Base-by-base conservation (phyloP, 2,329 filamentous ascomycete genomes). In the Talaromyces sp. region DNA sequence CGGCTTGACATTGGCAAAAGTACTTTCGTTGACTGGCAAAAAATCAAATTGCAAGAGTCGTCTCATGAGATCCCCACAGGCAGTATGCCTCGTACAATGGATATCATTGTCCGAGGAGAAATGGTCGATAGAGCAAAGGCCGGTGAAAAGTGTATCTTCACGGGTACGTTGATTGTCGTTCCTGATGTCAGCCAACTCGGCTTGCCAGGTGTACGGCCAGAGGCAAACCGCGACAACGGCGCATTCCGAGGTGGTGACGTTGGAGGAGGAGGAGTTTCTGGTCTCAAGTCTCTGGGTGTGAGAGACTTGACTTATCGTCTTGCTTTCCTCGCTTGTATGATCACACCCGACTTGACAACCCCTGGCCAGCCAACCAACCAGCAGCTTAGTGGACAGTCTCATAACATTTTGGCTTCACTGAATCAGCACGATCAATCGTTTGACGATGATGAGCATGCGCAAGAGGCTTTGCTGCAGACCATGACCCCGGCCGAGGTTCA, bases 11-110 rank as follows among this genome's bases (percentile, higher is more conserved):
- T 99, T 70, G 85, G 92, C 51, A 94, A 96, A 75, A 97, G 93
- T 75, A 98, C 93, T 0, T 99, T 99, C 73, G 90, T 99, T 64
- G 95, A 99, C 78, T 99, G 95, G 95, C 95, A 99, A 74, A 98
- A 98, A 75, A 92, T 98, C 28, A 90, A 96, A 65, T 92, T 98
- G 64, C 95, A 99, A 77, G 95, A 99, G 77, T 99, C 98, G 79
- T 96, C 92, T 68, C 94, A 94, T 4, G 95, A 99, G 74, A 99
- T 99, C 42, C 95, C 95, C 0, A 99, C 95, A 0, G 95, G 95
- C 60, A 97, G 93, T 78, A 99, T 99, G 95, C 95, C 95, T 28
- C 86, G 95, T 63, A 99, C 95, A 2, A 95, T 99, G 86, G 95
- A 99, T 71, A 90, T 99, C 50, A 97, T 99, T 67, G 78, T 99